These are phyloP conservation scores for Zasmidium angulare DNA, from an alignment of 2,329 filamentous ascomycete genomes.

Conservation along the genomic window DNA sequence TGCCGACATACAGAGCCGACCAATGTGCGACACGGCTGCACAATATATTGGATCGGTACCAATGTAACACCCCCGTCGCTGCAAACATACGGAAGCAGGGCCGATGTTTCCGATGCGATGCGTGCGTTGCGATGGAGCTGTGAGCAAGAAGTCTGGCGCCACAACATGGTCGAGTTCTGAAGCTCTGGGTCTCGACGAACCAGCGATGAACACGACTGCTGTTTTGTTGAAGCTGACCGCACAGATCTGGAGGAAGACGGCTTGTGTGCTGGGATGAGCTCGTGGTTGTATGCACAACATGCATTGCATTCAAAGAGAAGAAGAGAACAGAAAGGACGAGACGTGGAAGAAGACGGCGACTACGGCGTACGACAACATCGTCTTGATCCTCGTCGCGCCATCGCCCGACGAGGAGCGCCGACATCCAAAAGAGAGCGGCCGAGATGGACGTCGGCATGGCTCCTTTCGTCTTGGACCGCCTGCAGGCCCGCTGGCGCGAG, in stretches of 20 bases:
- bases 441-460: neutral
- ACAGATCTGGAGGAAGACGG: neutral
- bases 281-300: neutral
- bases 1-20: neutral
- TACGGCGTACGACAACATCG: neutral
- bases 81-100: neutral
- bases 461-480: neutral
- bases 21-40: neutral
- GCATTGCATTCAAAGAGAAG: neutral
- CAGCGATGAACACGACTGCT: neutral
- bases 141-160: neutral
- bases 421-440: neutral
- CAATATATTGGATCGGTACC: neutral
- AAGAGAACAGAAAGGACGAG: conserved; percentile 1
- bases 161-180: neutral
- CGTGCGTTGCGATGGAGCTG: neutral
- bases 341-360: conserved; percentile 5
- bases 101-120: neutral
- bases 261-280: neutral
- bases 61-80: neutral
- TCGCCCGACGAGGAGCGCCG: neutral
- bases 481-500: neutral
- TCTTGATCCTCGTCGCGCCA: neutral
- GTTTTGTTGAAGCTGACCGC: neutral
- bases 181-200: neutral